Evolutionary conservation across 2,329 filamentous ascomycete species (phyloP).

Genomic region (Fusarium sp.): DNA sequence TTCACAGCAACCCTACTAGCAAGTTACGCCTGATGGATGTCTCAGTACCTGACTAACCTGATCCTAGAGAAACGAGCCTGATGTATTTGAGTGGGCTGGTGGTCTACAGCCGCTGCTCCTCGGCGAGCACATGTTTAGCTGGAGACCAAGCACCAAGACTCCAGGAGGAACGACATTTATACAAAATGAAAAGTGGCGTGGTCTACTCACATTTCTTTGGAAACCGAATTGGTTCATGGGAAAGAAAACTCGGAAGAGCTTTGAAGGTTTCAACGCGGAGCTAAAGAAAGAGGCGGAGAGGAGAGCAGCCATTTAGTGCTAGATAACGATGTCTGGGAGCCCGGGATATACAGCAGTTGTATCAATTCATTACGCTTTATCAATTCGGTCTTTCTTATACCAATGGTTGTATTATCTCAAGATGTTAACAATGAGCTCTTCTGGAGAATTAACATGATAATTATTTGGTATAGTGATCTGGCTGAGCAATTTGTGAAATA

Average conservation of each 20-base stretch:
- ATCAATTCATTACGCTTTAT: no score
- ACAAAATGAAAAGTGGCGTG: constrained; percentile 12
- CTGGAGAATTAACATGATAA: no score
- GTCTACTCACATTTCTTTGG: constrained; percentile 17
- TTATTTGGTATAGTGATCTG: no score
- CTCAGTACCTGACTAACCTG: accelerated
- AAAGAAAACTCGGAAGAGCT: not conserved
- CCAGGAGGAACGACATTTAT: constrained; percentile 3
- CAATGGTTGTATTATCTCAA: no score
- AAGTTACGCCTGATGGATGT: accelerated
- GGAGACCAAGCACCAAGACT: constrained; percentile 18
- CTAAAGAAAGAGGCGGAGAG: constrained; percentile 21
- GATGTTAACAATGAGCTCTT: no score
- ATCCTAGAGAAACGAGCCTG: not conserved
- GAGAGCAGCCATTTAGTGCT: not conserved
- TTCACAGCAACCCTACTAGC: constrained; percentile 12
- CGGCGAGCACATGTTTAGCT: constrained; percentile 19
- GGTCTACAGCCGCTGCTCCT: constrained; percentile 11
- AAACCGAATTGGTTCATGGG: not conserved
- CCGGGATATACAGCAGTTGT: no score
- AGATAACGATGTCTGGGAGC: not conserved
- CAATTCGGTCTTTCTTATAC: no score
- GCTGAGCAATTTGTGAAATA: no score
- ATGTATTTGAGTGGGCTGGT: constrained; percentile 9
- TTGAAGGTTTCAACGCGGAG: constrained; percentile 8